phyloP scores from a whole-genome alignment of 805 yeast genomes.

The Hanseniaspora vineae region DNA sequence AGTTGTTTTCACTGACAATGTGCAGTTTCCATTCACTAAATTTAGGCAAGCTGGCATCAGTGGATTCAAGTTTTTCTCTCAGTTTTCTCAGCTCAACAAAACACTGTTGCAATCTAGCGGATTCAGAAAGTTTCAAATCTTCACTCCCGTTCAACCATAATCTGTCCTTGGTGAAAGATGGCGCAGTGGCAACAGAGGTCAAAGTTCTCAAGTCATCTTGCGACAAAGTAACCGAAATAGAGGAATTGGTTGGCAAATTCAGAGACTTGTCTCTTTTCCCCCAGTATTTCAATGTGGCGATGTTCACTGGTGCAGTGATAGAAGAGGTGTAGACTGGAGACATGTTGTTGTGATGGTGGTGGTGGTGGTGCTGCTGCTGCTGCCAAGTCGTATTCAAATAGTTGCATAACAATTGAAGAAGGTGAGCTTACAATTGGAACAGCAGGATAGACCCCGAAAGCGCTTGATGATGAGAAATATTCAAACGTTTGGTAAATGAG shows the following conservation, averaged over 20 bases:
- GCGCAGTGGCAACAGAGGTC: constrained; percentile 72
- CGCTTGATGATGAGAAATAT: no score
- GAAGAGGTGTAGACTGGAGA: constrained; percentile 50
- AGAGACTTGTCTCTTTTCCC: constrained; percentile 86
- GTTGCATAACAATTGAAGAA: no score
- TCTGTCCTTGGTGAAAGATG: constrained; percentile 43
- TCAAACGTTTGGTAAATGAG: no score
- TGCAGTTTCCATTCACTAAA: constrained; percentile 55
- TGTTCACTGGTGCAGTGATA: constrained; percentile 93
- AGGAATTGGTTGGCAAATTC: constrained; percentile 91
- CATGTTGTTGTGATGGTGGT: constrained; percentile 21
- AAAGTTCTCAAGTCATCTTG: constrained; percentile 85
- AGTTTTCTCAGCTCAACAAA: constrained; percentile 58
- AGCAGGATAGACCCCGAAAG: no score
- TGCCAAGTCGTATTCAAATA: not conserved
- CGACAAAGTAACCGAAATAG: constrained; percentile 86
- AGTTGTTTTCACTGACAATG: constrained; percentile 87
- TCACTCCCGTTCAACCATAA: constrained; percentile 78
- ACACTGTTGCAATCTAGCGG: constrained; percentile 58
- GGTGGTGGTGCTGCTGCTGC: not conserved
- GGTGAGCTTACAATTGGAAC: no score
- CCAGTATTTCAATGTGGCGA: constrained; percentile 97
- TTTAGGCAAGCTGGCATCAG: constrained; percentile 41
- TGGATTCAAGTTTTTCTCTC: constrained; percentile 47
- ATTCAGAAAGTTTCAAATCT: constrained; percentile 45